phyloP scores from a whole-genome alignment of 179 eudicot genomes.

The Camellia oleifera region DNA sequence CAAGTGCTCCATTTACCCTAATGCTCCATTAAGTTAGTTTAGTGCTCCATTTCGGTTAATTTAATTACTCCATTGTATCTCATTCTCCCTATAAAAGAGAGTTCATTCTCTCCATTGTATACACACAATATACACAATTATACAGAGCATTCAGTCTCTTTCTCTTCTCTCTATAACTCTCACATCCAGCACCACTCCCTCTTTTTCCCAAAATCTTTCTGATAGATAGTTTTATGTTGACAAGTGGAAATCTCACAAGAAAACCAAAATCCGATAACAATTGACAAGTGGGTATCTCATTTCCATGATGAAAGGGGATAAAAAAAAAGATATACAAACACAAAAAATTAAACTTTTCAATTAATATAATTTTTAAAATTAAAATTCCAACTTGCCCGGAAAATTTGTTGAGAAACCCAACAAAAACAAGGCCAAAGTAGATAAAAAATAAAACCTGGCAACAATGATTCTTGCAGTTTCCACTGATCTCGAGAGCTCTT shows the following conservation, averaged over 20 bases:
- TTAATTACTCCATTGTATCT: too few relatives aligned
- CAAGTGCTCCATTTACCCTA: too few relatives aligned
- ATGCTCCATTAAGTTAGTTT: too few relatives aligned
- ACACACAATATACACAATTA: too few relatives aligned
- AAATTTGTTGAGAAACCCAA: neutral
- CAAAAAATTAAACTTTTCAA: neutral
- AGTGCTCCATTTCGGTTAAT: too few relatives aligned
- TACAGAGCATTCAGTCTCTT: too few relatives aligned
- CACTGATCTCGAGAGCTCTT: slow-evolving; percentile 4
- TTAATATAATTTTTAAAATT: neutral
- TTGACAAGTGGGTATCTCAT: neutral
- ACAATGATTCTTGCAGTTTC: slow-evolving; percentile 1
- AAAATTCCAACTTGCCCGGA: neutral
- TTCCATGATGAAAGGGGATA: neutral
- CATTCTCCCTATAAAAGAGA: too few relatives aligned
- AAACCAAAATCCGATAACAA: neutral
- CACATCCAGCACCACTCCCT: too few relatives aligned
- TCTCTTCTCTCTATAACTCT: too few relatives aligned
- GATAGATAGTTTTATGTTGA: too few relatives aligned
- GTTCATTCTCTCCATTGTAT: too few relatives aligned
- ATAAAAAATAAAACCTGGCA: slow-evolving; percentile 26
- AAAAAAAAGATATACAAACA: neutral
- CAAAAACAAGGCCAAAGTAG: neutral
- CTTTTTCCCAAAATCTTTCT: too few relatives aligned
- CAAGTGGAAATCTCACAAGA: neutral